phyloP scores from a whole-genome alignment of 371 early-diverging fungal genomes.

The Actinomortierella wolfii region DNA sequence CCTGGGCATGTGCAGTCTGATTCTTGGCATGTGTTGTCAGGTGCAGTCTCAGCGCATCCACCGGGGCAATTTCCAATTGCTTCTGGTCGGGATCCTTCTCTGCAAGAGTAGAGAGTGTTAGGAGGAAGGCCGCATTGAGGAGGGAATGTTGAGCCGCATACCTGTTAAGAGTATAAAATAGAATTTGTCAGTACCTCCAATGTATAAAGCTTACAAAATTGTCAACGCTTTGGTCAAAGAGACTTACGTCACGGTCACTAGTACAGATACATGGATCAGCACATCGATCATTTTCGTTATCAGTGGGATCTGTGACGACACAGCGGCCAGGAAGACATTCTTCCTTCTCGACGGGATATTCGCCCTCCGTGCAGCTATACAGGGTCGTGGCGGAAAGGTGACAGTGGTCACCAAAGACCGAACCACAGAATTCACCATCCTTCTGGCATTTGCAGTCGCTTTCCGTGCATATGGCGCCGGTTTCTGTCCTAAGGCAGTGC shows the following conservation, averaged over 20 bases:
- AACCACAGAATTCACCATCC: constrained; percentile 6
- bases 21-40: too few relatives aligned
- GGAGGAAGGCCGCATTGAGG: not conserved
- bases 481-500: constrained; percentile 3
- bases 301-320: too few relatives aligned
- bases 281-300: too few relatives aligned
- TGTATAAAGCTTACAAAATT: too few relatives aligned
- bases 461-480: constrained; percentile 2
- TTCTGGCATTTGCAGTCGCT: constrained; percentile 8
- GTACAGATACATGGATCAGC: too few relatives aligned
- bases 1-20: not conserved
- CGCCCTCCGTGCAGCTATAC: constrained; percentile 10
- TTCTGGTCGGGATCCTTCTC: too few relatives aligned
- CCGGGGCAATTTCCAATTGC: constrained; percentile 12
- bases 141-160: constrained; percentile 17
- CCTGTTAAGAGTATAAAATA: too few relatives aligned
- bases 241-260: too few relatives aligned
- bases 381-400: not conserved
- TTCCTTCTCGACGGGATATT: not conserved
- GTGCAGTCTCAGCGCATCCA: too few relatives aligned
- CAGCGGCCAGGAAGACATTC: constrained; percentile 6
- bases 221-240: too few relatives aligned
- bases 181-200: too few relatives aligned
- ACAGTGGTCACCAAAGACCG: constrained; percentile 2
- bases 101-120: constrained; percentile 8